Evolutionary conservation across 2,329 filamentous ascomycete genomes (phyloP).

Genomic region (Dactylellina leptospora): DNA sequence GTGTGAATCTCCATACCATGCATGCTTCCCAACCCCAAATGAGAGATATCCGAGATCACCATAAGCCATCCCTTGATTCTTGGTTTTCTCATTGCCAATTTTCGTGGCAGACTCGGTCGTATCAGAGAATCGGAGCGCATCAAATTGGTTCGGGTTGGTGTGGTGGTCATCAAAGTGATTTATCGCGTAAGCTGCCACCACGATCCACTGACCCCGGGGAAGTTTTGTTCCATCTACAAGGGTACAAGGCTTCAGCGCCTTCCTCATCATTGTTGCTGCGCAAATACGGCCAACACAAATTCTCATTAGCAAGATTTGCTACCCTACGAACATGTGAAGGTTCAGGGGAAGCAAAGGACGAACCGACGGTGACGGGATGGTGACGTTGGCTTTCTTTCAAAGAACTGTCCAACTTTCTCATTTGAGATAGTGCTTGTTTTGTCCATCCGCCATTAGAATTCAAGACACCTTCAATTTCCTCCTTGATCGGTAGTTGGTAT

Average conservation of each 20-base stretch:
- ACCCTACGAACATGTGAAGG: not conserved
- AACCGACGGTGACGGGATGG: too few species aligned
- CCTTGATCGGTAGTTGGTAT: conserved; percentile 58
- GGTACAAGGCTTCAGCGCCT: conserved; percentile 16
- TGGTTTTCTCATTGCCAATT: not conserved
- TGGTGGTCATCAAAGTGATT: conserved; percentile 12
- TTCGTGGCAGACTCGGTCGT: not conserved
- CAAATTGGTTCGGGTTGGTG: conserved; percentile 25
- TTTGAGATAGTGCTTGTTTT: conserved; percentile 60
- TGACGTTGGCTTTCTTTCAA: conserved; percentile 62
- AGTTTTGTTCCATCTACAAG: conserved; percentile 41
- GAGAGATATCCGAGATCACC: conserved; percentile 27
- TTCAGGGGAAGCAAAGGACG: too few species aligned
- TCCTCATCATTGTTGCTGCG: conserved; percentile 50
- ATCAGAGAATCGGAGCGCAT: conserved; percentile 30
- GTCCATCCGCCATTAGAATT: conserved; percentile 58
- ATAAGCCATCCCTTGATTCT: not conserved
- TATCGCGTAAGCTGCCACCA: conserved; percentile 36
- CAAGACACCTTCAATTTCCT: conserved; percentile 59
- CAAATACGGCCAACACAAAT: too few species aligned
- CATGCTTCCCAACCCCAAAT: conserved; percentile 45
- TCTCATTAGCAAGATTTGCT: not conserved
- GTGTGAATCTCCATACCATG: conserved; percentile 30
- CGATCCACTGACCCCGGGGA: conserved; percentile 41
- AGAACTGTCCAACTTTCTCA: conserved; percentile 61